Percentiles rank a stretch among this genome's conserved stretches.
Conservation (phyloP, 225 moss, liverwort and hornwort species). For the Pleurozium schreberi region DNA sequence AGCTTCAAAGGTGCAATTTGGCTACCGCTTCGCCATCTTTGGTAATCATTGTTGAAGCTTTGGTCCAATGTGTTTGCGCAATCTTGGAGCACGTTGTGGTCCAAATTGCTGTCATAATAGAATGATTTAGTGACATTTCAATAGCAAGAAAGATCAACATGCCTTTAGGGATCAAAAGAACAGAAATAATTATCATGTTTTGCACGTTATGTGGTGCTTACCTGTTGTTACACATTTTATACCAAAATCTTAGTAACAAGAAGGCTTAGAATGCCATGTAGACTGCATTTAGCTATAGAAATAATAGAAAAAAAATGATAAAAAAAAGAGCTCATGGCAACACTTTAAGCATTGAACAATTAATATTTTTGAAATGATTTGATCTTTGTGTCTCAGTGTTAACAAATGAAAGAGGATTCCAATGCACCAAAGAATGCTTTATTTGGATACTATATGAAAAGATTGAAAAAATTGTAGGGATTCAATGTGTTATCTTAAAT, state of each 20-base stretch:
- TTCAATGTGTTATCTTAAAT: not conserved
- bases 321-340: not conserved
- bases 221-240: not conserved
- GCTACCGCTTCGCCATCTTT: slow-evolving; percentile 15
- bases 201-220: not conserved
- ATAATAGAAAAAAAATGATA: not conserved
- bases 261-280: not conserved
- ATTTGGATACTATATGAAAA: not conserved
- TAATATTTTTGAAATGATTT: not conserved
- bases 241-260: not conserved
- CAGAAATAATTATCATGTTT: not conserved
- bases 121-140: not conserved
- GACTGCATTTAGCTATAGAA: not conserved
- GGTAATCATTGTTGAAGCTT: not conserved
- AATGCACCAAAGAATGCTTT: not conserved
- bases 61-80: slow-evolving; percentile 27
- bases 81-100: slow-evolving; percentile 12
- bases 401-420: not conserved
- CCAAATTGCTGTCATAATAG: not conserved
- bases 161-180: not conserved
- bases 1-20: slow-evolving; percentile 27
- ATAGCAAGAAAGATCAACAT: not conserved
- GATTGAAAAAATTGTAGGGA: not conserved
- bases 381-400: not conserved
- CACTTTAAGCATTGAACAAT: not conserved